Percentiles rank a stretch among this genome's conserved stretches.
These are phyloP conservation scores for Nothomitra cinnamomea DNA, from an alignment of 2,329 filamentous ascomycete species.

Conservation along the genomic window DNA sequence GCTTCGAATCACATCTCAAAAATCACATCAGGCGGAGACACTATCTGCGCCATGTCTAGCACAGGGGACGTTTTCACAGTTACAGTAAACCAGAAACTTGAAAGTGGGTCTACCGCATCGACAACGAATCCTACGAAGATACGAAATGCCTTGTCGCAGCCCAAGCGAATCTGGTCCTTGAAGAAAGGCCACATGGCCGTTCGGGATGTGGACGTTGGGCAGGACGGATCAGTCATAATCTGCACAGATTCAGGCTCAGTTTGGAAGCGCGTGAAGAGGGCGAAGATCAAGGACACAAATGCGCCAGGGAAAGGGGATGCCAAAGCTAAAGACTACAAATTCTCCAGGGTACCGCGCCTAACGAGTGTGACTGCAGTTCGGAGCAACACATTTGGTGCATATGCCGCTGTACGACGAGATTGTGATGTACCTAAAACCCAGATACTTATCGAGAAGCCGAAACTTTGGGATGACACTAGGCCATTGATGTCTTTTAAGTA, in stretches of 20 bases:
- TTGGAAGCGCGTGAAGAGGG: constrained; percentile 72
- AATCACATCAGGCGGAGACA: constrained; percentile 74
- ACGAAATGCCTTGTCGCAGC: constrained; percentile 59
- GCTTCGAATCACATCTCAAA: constrained; percentile 52
- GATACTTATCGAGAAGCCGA: constrained; percentile 48
- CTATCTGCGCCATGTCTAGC: constrained; percentile 72
- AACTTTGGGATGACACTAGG: constrained; percentile 56
- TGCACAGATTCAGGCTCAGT: constrained; percentile 85
- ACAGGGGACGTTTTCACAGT: constrained; percentile 82
- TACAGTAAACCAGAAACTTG: constrained; percentile 50
- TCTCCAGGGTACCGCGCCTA: constrained; percentile 74
- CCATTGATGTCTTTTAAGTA: constrained; percentile 19
- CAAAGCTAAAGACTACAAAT: constrained; percentile 83
- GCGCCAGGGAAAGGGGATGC: constrained; percentile 33
- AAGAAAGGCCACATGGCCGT: constrained; percentile 73
- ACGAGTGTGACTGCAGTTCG: constrained; percentile 71
- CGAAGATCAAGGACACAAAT: constrained; percentile 55
- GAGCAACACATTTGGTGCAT: constrained; percentile 79
- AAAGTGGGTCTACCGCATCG: constrained; percentile 45
- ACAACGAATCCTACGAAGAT: constrained; percentile 91
- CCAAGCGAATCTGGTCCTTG: constrained; percentile 75
- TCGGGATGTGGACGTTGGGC: constrained; percentile 71
- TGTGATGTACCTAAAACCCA: constrained; percentile 62
- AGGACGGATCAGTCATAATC: constrained; percentile 87
- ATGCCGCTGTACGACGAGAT: constrained; percentile 72